Percentiles rank a stretch among this genome's conserved stretches.
Evolutionary conservation across 108 stramenopile genomes (phyloP).

Genomic region (Fistulifera pelliculosa): DNA sequence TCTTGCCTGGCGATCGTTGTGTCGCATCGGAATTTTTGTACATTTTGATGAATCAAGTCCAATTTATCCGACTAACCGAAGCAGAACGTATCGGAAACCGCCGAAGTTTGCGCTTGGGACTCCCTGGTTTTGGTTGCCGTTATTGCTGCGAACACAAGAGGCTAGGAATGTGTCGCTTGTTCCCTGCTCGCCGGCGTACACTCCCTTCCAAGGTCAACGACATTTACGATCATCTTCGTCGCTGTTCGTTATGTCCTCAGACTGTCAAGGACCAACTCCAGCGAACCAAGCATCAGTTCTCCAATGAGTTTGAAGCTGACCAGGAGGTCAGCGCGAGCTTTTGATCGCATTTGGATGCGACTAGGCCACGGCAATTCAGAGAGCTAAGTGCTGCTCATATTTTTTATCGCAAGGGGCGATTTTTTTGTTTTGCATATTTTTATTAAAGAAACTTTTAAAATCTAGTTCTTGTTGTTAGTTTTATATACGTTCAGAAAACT

Average conservation of each 20-base stretch:
- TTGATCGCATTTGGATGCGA: constrained; percentile 28
- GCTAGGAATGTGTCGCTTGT: constrained; percentile 27
- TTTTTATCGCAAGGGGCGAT: not conserved
- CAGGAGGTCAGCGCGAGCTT: constrained; percentile 16
- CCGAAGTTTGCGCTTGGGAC: constrained; percentile 22
- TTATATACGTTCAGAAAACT: no score
- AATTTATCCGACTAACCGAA: constrained; percentile 20
- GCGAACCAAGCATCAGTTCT: constrained; percentile 3
- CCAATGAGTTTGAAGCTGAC: not conserved
- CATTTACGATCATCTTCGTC: constrained; percentile 29
- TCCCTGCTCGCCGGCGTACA: constrained; percentile 26
- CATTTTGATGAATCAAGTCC: constrained; percentile 21
- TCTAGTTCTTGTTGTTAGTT: no score
- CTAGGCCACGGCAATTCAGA: constrained; percentile 8
- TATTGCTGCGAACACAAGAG: constrained; percentile 22
- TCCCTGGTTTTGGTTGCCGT: constrained; percentile 28
- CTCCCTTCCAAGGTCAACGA: constrained; percentile 32
- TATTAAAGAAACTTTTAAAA: no score
- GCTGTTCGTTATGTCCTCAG: constrained; percentile 25
- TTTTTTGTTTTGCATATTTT: no score
- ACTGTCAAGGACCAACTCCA: constrained; percentile 18
- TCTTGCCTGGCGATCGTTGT: constrained; percentile 12
- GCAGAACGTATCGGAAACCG: constrained; percentile 18
- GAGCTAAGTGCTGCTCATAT: not conserved
- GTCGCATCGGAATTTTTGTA: constrained; percentile 24